A percentile compares a stretch with the other conserved stretches of the same genome.
phyloP scores from a whole-genome alignment of 768 basidiomycete species.

The Trametopsis cervina region DNA sequence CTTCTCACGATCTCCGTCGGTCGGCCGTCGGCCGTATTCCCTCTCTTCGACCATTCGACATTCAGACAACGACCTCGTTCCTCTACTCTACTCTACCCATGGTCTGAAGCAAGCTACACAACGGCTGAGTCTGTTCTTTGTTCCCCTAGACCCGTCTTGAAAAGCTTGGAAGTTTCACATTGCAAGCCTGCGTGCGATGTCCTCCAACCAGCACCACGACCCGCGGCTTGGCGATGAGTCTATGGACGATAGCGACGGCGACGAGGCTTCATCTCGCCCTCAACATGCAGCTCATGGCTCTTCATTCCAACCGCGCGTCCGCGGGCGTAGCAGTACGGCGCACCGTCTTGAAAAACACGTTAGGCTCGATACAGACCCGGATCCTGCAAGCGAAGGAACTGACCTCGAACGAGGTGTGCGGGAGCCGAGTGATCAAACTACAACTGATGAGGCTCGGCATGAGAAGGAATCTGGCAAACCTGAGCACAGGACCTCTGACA shows the following conservation, averaged over 20 bases:
- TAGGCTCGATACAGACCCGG: not conserved
- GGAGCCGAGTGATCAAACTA: not conserved
- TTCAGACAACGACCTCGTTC: no score
- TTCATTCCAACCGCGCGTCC: not conserved
- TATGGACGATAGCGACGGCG: slow-evolving; percentile 5
- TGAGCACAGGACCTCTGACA: no score
- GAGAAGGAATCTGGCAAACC: not conserved
- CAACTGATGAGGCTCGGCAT: not conserved
- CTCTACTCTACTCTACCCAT: not conserved
- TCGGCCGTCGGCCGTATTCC: no score
- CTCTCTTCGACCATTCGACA: no score
- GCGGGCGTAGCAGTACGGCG: not conserved
- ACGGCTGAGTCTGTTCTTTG: no score
- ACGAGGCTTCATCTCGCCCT: no score
- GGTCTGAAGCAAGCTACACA: not conserved
- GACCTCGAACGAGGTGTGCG: not conserved
- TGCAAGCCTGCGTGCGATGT: no score
- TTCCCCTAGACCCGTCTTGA: no score
- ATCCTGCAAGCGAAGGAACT: not conserved
- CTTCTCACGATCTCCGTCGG: no score
- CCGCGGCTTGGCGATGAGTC: slow-evolving; percentile 26
- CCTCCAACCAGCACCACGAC: slow-evolving; percentile 17
- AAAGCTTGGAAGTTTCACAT: no score
- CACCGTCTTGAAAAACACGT: not conserved
- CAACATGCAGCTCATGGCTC: no score